These are phyloP conservation scores for Voacanga thouarsii DNA, from an alignment of 257 asterid species.

Conservation along the genomic window DNA sequence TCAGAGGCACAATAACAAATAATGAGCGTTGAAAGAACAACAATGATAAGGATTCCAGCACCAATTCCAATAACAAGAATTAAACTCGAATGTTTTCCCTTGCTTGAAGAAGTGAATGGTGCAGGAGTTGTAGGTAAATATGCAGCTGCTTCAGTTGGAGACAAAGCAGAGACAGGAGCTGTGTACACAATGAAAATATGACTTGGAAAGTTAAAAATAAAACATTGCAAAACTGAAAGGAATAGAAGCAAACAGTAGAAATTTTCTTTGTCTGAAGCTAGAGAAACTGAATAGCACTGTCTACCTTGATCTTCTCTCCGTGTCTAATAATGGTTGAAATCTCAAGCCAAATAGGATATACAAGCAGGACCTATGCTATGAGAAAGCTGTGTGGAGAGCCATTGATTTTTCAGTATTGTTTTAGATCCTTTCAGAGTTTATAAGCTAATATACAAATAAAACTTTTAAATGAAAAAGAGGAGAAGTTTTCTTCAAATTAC, in stretches of 20 bases:
- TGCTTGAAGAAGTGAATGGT: constrained; percentile 37
- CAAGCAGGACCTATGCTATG: background rate
- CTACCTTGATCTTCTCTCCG: background rate
- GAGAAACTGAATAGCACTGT: background rate
- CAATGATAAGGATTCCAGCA: constrained; percentile 57
- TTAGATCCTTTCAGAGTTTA: background rate
- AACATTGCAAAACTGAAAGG: background rate
- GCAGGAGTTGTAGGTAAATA: constrained; percentile 55
- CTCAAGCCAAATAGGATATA: background rate
- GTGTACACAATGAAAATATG: constrained; percentile 24
- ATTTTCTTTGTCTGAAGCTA: background rate
- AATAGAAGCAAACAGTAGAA: background rate
- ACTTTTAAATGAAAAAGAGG: background rate
- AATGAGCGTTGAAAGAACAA: constrained; percentile 45
- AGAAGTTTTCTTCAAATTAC: background rate
- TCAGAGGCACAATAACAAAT: constrained; percentile 58
- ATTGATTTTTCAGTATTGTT: background rate
- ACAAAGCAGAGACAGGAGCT: constrained; percentile 64
- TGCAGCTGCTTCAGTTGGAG: constrained; percentile 54
- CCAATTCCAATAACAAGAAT: constrained; percentile 67
- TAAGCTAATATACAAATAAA: background rate
- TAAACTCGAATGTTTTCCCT: constrained; percentile 49
- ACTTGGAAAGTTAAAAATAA: background rate
- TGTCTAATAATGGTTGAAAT: background rate
- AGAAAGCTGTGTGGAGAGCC: background rate